Conservation (phyloP, 2,329 filamentous ascomycete species). For the Colletotrichum tanaceti region DNA sequence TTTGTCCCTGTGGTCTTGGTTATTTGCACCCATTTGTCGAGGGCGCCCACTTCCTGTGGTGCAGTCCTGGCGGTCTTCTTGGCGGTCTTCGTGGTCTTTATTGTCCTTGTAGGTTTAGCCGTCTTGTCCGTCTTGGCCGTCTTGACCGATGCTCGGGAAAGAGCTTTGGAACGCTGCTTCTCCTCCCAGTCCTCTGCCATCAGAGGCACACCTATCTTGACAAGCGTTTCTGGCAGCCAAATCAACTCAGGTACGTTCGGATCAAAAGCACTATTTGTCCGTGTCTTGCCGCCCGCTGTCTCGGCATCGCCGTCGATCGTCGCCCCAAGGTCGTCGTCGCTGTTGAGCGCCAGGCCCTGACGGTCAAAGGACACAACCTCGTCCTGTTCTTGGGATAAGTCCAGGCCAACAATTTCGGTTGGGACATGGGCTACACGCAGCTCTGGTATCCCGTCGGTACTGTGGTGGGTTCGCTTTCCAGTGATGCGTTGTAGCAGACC, state of each 20-base stretch:
- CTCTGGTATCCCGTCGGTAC: conserved; percentile 80
- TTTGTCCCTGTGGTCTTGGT: conserved; percentile 49
- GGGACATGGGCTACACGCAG: conserved; percentile 84
- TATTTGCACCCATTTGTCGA: conserved; percentile 56
- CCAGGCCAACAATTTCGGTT: conserved; percentile 79
- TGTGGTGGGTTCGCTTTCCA: conserved; percentile 74
- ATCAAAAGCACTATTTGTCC: conserved; percentile 65
- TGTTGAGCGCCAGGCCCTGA: conserved; percentile 69
- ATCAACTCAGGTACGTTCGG: conserved; percentile 69
- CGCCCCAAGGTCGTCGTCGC: conserved; percentile 72
- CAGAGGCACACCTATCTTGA: conserved; percentile 43
- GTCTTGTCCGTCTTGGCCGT: conserved; percentile 3
- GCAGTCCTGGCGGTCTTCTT: conserved; percentile 43
- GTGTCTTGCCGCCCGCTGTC: conserved; percentile 19
- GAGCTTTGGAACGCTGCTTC: conserved; percentile 46
- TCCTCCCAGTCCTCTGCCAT: conserved; percentile 43
- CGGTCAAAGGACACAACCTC: conserved; percentile 64
- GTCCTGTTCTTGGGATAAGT: conserved; percentile 78
- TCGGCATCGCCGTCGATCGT: conserved; percentile 48
- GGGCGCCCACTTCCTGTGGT: conserved; percentile 46
- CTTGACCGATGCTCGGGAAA: conserved; percentile 40
- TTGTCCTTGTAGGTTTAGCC: conserved; percentile 39
- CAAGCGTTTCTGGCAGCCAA: conserved; percentile 53
- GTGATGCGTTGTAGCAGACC: conserved; percentile 74
- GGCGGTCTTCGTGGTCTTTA: not conserved